These are phyloP conservation scores for Conringia planisiliqua DNA, from an alignment of 345 rosid species.

Conservation along the genomic window DNA sequence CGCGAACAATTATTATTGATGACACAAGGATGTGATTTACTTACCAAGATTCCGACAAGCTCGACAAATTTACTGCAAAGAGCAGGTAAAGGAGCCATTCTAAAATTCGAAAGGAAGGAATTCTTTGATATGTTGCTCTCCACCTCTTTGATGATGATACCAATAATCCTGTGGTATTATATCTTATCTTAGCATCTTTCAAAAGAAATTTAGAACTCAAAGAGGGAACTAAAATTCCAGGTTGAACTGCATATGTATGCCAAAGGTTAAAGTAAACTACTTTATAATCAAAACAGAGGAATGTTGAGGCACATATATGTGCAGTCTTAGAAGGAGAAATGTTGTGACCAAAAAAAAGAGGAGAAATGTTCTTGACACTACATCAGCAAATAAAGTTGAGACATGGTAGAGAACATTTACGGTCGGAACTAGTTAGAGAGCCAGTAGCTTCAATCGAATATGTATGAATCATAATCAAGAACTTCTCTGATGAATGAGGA, in stretches of 20 bases:
- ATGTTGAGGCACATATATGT: neutral
- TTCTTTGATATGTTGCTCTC: conserved; percentile 85
- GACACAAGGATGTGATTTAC: conserved; percentile 22
- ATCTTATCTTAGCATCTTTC: conserved; percentile 12
- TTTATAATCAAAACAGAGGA: conserved; percentile 6
- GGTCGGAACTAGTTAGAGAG: neutral
- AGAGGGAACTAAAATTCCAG: neutral
- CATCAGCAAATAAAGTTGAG: neutral
- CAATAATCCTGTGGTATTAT: conserved; percentile 64
- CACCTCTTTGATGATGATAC: conserved; percentile 82
- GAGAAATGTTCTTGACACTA: neutral
- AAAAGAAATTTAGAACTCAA: neutral
- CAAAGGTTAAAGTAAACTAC: neutral
- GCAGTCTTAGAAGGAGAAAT: neutral
- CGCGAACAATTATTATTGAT: neutral
- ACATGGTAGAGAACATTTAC: conserved; percentile 4
- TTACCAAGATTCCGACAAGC: conserved; percentile 86
- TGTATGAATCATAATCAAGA: conserved; percentile 2
- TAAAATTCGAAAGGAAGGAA: conserved; percentile 79
- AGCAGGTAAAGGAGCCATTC: conserved; percentile 73
- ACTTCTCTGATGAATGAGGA: neutral
- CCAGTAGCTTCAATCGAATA: neutral
- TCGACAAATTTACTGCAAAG: conserved; percentile 79
- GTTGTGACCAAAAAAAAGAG: too few species aligned
- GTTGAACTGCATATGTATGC: conserved; percentile 9